Conservation (phyloP, 2,329 filamentous ascomycete genomes). For the Trichoderma sp. region DNA sequence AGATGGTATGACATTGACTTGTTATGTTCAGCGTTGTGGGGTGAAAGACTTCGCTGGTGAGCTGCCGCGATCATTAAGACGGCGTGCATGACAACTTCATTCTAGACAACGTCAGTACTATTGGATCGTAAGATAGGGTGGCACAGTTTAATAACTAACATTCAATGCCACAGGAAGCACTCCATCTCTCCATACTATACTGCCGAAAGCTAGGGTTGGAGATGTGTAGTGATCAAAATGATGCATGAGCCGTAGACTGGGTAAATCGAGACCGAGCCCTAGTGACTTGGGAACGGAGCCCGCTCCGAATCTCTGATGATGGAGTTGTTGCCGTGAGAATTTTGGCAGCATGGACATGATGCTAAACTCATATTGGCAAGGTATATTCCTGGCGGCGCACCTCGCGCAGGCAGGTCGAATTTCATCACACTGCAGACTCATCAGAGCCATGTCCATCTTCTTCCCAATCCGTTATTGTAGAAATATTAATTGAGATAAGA, state of each 20-base stretch:
- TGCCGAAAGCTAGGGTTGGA: slow-evolving; percentile 3
- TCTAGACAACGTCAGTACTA: background rate
- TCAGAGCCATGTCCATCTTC: background rate
- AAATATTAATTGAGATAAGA: background rate
- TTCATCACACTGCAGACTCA: slow-evolving; percentile 4
- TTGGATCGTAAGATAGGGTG: background rate
- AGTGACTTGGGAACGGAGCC: background rate
- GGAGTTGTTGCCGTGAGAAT: background rate
- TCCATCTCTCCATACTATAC: slow-evolving; percentile 3
- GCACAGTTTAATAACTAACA: background rate
- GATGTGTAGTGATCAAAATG: slow-evolving; percentile 10
- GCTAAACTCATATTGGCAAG: slow-evolving; percentile 8
- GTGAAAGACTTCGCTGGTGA: slow-evolving; percentile 8
- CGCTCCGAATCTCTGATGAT: background rate
- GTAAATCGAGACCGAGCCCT: background rate
- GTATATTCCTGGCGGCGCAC: background rate
- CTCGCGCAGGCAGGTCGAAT: slow-evolving; percentile 2
- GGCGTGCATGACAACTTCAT: slow-evolving; percentile 15
- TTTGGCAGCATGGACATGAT: slow-evolving; percentile 14
- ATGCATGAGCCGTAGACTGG: slow-evolving; percentile 11
- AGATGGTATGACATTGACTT: slow-evolving; percentile 6
- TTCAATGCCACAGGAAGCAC: slow-evolving; percentile 13
- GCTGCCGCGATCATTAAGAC: slow-evolving; percentile 13
- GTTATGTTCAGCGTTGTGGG: background rate
- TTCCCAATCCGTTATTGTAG: background rate